Evolutionary conservation across 169 alveolate species (phyloP).

Genomic region (Neospora caninum): DNA sequence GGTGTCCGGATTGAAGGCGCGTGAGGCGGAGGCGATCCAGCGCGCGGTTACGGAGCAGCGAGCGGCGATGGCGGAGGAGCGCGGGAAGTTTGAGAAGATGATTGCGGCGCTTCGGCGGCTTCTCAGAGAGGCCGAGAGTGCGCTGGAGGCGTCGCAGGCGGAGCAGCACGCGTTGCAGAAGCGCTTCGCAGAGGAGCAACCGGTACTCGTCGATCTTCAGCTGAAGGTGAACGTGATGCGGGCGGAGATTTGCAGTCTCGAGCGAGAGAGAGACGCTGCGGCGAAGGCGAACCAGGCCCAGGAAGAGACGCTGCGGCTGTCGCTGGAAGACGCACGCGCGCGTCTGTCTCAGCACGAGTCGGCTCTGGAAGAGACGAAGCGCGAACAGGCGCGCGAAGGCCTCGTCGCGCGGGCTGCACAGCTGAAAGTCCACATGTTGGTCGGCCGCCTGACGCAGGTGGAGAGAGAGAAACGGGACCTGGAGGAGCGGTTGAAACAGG

Average conservation of each 20-base stretch:
- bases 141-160: background rate
- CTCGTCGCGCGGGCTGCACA: background rate
- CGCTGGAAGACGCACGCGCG: background rate
- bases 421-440: constrained; percentile 7
- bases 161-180: background rate
- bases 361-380: background rate
- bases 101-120: background rate
- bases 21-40: background rate
- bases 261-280: background rate
- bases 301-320: background rate
- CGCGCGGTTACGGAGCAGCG: background rate
- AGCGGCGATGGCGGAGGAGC: background rate
- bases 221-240: background rate
- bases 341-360: background rate
- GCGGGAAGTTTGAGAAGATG: background rate
- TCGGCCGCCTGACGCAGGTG: background rate
- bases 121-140: background rate
- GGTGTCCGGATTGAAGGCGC: background rate
- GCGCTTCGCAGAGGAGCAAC: background rate
- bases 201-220: background rate
- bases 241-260: background rate
- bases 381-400: background rate
- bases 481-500: background rate
- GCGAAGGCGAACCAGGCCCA: background rate
- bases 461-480: background rate